Evolutionary conservation across 768 basidiomycete species (phyloP).

Genomic region (Auriculariales sp.): DNA sequence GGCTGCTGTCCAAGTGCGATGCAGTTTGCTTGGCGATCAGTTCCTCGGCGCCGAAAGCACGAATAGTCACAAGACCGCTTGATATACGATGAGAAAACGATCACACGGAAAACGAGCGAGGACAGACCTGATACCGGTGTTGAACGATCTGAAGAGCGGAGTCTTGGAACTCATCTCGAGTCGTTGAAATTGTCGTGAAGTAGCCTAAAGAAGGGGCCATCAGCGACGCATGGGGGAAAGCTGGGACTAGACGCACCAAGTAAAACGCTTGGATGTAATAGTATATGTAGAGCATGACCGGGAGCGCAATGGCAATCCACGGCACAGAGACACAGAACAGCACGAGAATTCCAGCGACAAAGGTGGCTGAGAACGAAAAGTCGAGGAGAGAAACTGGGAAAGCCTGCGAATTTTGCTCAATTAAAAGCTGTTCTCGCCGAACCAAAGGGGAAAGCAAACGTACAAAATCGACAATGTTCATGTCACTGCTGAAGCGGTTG

Average conservation of each 20-base stretch:
- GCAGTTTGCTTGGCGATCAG: slow-evolving; percentile 2
- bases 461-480: not conserved
- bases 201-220: not conserved
- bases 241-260: not conserved
- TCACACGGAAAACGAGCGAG: not conserved
- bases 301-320: slow-evolving; percentile 3
- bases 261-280: slow-evolving; percentile 4
- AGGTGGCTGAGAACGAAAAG: not conserved
- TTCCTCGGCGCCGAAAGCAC: slow-evolving; percentile 3
- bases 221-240: not conserved
- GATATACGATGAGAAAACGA: not conserved
- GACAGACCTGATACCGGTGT: not conserved
- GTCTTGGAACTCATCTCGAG: slow-evolving; percentile 5
- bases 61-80: not conserved
- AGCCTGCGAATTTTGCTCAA: too few species aligned
- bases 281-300: slow-evolving; percentile 1
- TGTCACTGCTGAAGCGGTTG: not conserved
- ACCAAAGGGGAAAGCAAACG: not conserved
- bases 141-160: slow-evolving; percentile 2
- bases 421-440: too few species aligned
- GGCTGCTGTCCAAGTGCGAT: slow-evolving; percentile 2
- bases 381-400: not conserved
- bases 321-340: slow-evolving; percentile 5
- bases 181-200: slow-evolving; percentile 1
- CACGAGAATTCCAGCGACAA: slow-evolving; percentile 1